phyloP scores from a whole-genome alignment of 2,329 filamentous ascomycete species.

The Botrytis squamosa region DNA sequence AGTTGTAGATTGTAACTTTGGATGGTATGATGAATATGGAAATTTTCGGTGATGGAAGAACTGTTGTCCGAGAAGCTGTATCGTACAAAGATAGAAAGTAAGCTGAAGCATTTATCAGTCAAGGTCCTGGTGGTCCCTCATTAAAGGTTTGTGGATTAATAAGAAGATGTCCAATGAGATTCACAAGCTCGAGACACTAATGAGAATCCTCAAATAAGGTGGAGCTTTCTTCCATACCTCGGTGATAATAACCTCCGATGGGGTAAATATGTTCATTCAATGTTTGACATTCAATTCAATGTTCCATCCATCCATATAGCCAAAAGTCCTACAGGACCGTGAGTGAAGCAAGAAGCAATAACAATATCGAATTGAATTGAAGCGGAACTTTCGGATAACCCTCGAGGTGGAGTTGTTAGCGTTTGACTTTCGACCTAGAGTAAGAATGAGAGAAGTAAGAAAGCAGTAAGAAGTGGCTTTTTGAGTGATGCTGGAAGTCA shows the following conservation, averaged over 20 bases:
- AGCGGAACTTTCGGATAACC: background rate
- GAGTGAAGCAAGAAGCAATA: background rate
- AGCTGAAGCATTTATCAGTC: conserved; percentile 3
- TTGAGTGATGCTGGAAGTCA: background rate
- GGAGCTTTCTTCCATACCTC: conserved; percentile 8
- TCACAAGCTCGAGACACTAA: background rate
- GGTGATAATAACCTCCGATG: conserved; percentile 19
- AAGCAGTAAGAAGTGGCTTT: background rate
- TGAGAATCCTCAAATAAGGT: background rate
- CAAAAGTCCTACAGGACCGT: background rate
- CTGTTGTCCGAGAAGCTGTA: conserved; percentile 20
- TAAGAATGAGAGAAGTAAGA: background rate
- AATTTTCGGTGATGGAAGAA: conserved; percentile 24
- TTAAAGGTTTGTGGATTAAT: conserved; percentile 3
- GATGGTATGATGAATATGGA: conserved; percentile 12
- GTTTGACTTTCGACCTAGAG: too few relatives aligned
- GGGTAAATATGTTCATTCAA: background rate
- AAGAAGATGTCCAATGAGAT: background rate
- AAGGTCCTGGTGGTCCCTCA: background rate
- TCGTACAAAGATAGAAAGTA: conserved; percentile 14
- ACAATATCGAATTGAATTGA: background rate
- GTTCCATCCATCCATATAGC: background rate
- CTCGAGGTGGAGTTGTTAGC: background rate
- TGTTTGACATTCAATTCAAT: background rate
- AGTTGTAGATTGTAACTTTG: background rate